A percentile compares a stretch with the other conserved stretches of the same genome.
Evolutionary conservation across 768 basidiomycete species (phyloP).

Genomic region (Phylloporus sp.): DNA sequence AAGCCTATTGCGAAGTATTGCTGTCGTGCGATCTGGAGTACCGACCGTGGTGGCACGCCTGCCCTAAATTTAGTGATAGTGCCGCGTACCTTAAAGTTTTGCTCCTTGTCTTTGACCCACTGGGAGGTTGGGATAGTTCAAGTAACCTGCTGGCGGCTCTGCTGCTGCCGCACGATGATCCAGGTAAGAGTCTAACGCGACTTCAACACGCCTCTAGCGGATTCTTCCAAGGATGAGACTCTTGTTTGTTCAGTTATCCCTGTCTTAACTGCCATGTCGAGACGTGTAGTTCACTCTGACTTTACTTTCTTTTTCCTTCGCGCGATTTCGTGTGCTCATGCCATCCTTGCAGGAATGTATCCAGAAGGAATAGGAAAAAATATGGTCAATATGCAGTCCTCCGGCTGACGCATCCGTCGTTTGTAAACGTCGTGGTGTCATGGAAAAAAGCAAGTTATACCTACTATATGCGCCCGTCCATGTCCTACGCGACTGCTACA

Average conservation of each 20-base stretch:
- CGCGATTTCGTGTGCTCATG: neutral
- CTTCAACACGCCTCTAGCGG: too few relatives aligned
- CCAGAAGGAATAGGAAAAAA: neutral
- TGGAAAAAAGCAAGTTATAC: neutral
- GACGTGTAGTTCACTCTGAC: conserved; percentile 1
- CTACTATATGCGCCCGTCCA: neutral
- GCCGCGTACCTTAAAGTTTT: too few relatives aligned
- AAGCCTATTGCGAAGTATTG: too few relatives aligned
- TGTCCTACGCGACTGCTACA: neutral
- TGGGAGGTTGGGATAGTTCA: too few relatives aligned
- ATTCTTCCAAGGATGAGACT: conserved; percentile 17
- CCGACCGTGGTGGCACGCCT: too few relatives aligned
- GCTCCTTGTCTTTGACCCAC: too few relatives aligned
- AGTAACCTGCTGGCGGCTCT: too few relatives aligned
- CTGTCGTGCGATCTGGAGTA: too few relatives aligned
- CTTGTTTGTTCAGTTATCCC: conserved; percentile 26
- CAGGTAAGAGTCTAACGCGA: neutral
- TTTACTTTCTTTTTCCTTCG: neutral
- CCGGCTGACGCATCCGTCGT: neutral
- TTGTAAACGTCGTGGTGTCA: neutral
- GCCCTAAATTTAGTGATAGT: too few relatives aligned
- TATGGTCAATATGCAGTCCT: neutral
- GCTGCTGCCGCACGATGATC: neutral
- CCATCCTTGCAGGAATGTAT: neutral
- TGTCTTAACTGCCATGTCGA: conserved; percentile 29